Evolutionary conservation across 345 rosid species (phyloP), one percentile per base, ranked within the genome.

Genomic region (Pseudoturritis turrita): DNA sequence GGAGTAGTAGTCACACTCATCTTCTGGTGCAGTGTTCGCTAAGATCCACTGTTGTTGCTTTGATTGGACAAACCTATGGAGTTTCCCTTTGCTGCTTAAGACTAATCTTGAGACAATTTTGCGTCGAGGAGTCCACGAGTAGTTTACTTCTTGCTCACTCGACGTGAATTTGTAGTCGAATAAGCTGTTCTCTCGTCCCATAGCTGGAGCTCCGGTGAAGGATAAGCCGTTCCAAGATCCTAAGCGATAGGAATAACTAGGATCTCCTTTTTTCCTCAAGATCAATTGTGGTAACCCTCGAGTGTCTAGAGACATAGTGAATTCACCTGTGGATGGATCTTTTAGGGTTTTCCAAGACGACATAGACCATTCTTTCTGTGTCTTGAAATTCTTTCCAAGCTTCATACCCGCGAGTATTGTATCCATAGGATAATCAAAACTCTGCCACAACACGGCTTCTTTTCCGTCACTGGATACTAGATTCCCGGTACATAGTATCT

Each of bases 351-450:
- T 83, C 98, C 98, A 92, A 4, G 95, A 82, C 6, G 78, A 80
- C 29, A 92, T 10, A 75, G 73, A 78, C 78, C 89, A 66, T 31
- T 88, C 71, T 0, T 81, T 23, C 28, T 81, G 85, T 15, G 78
- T 72, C 18, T 47, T 62, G 3, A 84, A 72, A 77, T 90, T 89
- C 92, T 90, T 88, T 1, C 96, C 98, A 2, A 92, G 71, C 67
- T 88, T 92, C 98, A 90, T 90, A 4, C 60, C 89, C 0, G 96
- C 87, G 36, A 92, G 65, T 68, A 92, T 50, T 44, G 96, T 90
- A 65, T 90, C 88, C 4, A 88, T 83, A 0, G 96, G 98, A 28
- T 76, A 68, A 76, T 92, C 95, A 46, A 89, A 89, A 63, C 96
- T 89, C 62, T 88, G 98, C 96, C 96, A 92, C 6, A 88, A 80